Percentiles rank a stretch among this genome's conserved stretches.
These are phyloP conservation scores for Clavaria fumosa DNA, from an alignment of 768 basidiomycete genomes.

Conservation along the genomic window DNA sequence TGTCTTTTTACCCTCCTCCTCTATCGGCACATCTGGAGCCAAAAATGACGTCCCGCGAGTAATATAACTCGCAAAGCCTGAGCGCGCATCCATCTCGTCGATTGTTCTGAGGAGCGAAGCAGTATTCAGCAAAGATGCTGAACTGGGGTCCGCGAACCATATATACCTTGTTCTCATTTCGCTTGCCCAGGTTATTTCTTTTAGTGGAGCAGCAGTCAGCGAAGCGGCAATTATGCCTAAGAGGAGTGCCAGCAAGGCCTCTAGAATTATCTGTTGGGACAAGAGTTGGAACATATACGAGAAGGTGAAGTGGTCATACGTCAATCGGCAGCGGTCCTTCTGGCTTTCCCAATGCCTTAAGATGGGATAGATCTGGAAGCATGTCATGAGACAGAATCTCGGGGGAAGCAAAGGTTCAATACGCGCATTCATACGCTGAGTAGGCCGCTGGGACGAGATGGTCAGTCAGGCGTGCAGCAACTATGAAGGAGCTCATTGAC, in stretches of 20 bases:
- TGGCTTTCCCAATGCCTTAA: slow-evolving; percentile 62
- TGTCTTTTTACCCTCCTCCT: neutral
- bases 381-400: slow-evolving; percentile 4
- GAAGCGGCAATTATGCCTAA: slow-evolving; percentile 60
- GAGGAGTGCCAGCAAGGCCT: slow-evolving; percentile 47
- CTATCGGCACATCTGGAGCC: neutral
- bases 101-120: slow-evolving; percentile 34
- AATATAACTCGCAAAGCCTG: slow-evolving; percentile 46
- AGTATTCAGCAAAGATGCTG: slow-evolving; percentile 5
- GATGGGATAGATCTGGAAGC: slow-evolving; percentile 48
- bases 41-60: slow-evolving; percentile 34
- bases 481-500: neutral
- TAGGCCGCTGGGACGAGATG: slow-evolving; percentile 40
- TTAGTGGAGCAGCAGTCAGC: slow-evolving; percentile 49
- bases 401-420: neutral
- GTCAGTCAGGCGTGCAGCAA: neutral
- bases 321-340: slow-evolving; percentile 51
- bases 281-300: neutral
- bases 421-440: slow-evolving; percentile 68
- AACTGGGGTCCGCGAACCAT: neutral
- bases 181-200: slow-evolving; percentile 78
- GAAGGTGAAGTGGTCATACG: slow-evolving; percentile 22
- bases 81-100: slow-evolving; percentile 60
- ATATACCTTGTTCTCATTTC: slow-evolving; percentile 74
- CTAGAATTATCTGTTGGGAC: slow-evolving; percentile 41